phyloP scores from a whole-genome alignment of 2,329 filamentous ascomycete species.

The Fusarium staphyleae region DNA sequence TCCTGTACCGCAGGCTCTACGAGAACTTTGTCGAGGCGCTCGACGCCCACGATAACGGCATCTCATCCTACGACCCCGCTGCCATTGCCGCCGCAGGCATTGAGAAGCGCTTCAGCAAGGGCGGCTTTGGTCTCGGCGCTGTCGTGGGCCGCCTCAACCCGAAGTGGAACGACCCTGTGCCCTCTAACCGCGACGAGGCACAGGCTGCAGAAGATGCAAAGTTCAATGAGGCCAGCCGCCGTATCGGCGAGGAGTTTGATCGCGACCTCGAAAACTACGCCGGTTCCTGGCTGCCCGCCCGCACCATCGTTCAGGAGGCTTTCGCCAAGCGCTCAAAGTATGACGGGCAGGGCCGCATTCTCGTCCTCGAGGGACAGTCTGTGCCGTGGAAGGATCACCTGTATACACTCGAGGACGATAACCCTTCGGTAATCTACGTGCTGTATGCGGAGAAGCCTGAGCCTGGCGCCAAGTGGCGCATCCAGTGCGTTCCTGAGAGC shows the following conservation, averaged over 20 bases:
- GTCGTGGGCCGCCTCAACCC: slow-evolving; percentile 83
- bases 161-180: slow-evolving; percentile 74
- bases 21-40: slow-evolving; percentile 93
- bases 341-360: slow-evolving; percentile 77
- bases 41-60: slow-evolving; percentile 97
- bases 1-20: slow-evolving; percentile 90
- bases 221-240: slow-evolving; percentile 77
- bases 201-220: slow-evolving; percentile 81
- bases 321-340: slow-evolving; percentile 72
- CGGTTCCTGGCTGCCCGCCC: slow-evolving; percentile 84
- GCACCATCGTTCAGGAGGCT: slow-evolving; percentile 77
- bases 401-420: slow-evolving; percentile 79
- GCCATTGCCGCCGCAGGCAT: slow-evolving; percentile 74
- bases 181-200: slow-evolving; percentile 58
- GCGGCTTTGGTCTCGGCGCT: slow-evolving; percentile 83
- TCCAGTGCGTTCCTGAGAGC: slow-evolving; percentile 87
- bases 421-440: slow-evolving; percentile 75
- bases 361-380: slow-evolving; percentile 78
- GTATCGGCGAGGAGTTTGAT: slow-evolving; percentile 90
- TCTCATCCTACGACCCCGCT: slow-evolving; percentile 79
- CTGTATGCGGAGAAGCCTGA: slow-evolving; percentile 85
- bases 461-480: slow-evolving; percentile 85
- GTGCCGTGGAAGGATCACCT: slow-evolving; percentile 98
- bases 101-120: slow-evolving; percentile 82
- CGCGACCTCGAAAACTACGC: slow-evolving; percentile 79